phyloP scores from a whole-genome alignment of 495 filamentous ascomycete genomes.

The Penicillium dipodomyicola region DNA sequence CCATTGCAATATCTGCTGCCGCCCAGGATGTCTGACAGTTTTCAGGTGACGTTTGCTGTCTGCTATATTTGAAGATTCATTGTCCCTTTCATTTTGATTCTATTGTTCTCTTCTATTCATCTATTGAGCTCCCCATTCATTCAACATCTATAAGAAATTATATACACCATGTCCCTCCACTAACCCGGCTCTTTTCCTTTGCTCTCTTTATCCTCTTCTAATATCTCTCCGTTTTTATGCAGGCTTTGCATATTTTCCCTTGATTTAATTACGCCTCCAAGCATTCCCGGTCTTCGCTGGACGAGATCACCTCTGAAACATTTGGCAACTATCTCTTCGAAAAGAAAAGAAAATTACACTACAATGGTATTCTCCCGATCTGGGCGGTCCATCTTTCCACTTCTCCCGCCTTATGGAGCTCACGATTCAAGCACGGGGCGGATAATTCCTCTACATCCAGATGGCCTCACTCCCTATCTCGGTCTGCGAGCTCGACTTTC shows the following conservation, averaged over 20 bases:
- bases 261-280: constrained; percentile 2
- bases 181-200: constrained; percentile 16
- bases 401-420: constrained; percentile 46
- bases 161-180: constrained; percentile 16
- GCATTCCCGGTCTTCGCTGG: constrained; percentile 5
- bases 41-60: neutral
- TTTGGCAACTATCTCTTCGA: neutral
- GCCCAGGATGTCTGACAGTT: constrained; percentile 10
- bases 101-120: constrained; percentile 16
- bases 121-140: constrained; percentile 16
- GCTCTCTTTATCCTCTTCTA: constrained; percentile 7
- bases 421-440: constrained; percentile 38
- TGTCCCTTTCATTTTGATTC: constrained; percentile 7
- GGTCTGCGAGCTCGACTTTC: constrained; percentile 86
- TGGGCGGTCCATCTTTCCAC: constrained; percentile 37
- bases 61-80: constrained; percentile 16
- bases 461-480: constrained; percentile 91
- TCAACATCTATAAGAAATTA: constrained; percentile 15
- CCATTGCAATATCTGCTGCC: constrained; percentile 13
- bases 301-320: constrained; percentile 6
- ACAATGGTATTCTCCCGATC: constrained; percentile 36
- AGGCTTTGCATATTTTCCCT: constrained; percentile 3
- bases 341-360: neutral
- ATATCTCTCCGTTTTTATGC: neutral
- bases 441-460: constrained; percentile 51